phyloP scores from a whole-genome alignment of 2,329 filamentous ascomycete genomes.

The Clonostachys chloroleuca region DNA sequence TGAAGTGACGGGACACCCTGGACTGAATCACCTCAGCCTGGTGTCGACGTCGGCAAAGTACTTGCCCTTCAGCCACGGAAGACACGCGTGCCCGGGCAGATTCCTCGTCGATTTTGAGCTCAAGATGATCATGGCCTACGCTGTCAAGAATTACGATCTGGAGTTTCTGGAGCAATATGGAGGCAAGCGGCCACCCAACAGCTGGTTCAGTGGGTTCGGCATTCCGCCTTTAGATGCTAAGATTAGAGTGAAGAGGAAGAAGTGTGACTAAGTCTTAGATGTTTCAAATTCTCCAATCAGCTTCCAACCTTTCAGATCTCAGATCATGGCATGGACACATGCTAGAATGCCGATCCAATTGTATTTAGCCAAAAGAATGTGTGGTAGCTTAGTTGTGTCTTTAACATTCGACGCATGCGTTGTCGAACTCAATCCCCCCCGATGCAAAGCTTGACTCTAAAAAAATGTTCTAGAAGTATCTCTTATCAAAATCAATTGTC shows the following conservation, averaged over 20 bases:
- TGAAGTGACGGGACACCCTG: too few species aligned
- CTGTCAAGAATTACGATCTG: constrained; percentile 24
- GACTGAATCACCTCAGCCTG: neutral
- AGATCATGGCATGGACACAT: too few species aligned
- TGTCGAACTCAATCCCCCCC: too few species aligned
- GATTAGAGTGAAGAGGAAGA: neutral
- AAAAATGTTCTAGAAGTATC: too few species aligned
- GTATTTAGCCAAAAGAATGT: too few species aligned
- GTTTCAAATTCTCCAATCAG: too few species aligned
- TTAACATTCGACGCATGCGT: too few species aligned
- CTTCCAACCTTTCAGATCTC: too few species aligned
- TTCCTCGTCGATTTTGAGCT: constrained; percentile 30
- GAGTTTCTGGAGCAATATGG: constrained; percentile 4
- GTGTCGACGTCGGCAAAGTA: constrained; percentile 22
- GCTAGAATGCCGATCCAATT: too few species aligned
- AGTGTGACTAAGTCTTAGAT: neutral
- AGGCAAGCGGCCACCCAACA: constrained; percentile 6
- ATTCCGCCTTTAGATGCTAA: neutral
- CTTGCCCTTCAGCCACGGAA: constrained; percentile 29
- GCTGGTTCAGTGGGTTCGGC: constrained; percentile 6
- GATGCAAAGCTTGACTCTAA: too few species aligned
- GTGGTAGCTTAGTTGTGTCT: too few species aligned
- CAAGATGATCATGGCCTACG: constrained; percentile 25
- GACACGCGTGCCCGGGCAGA: constrained; percentile 30
- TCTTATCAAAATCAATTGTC: too few species aligned